Base-by-base conservation (phyloP, 257 asterid genomes). In the Capsicum rhomboideum region DNA sequence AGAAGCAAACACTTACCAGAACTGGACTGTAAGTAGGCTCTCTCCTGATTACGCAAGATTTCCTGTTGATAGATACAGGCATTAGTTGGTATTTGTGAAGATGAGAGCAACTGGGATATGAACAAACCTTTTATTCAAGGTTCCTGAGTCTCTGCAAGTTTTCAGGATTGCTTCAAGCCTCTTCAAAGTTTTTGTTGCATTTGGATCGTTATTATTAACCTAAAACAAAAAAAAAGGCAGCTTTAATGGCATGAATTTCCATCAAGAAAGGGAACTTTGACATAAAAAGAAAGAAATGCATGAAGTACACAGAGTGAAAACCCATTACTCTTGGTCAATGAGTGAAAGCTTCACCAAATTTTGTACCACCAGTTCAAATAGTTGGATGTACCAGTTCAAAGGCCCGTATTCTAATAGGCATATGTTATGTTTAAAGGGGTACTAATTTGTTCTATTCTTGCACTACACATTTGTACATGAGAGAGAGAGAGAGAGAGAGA, bases 111-210 rank as follows among this genome's bases (percentile, higher is more conserved):
- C 42, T 71, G 20, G 74, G 55, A 59, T 68, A 49, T 10, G 64
- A 31, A 78, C 89, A 46, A 78, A 90, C 91, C 93, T 89, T 69
- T 83, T 82, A 83, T 46, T 79, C 42, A 90, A 84, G 77, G 90
- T 88, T 88, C 96, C 98, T 16, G 98, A 95, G 23, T 93, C 98
- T 92, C 92, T 92, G 97, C 99, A 94, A 29, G 87, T 80, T 87
- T 89, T 94, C 92, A 94, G 84, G 83, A 93, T 90, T 46, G 86
- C 85, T 80, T 97, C 99, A 53, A 97, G 79, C 82, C 82, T 87
- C 79, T 89, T 91, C 54, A 86, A 92, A 6, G 97, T 93, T 88
- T 90, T 93, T 87, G 87, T 89, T 84, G 99, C 95, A 86, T 92
- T 97, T 21, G 97, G 99, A 90, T 95, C 98, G 37, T 84, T 90